Percentiles rank a stretch among this genome's conserved stretches.
Evolutionary conservation across 306 rosid species (phyloP).

Genomic region (Lablab purpureus): DNA sequence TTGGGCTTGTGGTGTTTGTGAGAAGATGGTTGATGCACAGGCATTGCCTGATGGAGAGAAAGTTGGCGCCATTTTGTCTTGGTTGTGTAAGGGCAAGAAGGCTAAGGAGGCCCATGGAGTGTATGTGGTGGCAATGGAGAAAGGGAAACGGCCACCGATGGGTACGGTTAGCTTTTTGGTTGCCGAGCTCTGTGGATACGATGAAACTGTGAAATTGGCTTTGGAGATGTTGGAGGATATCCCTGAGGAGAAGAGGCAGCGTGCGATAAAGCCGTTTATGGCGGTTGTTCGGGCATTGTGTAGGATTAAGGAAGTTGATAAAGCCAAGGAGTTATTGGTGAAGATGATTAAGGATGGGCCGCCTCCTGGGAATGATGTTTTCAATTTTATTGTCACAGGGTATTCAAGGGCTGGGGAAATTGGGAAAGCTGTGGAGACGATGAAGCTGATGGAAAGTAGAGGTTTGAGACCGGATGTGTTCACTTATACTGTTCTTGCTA

Average conservation of each 20-base stretch:
- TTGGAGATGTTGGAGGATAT: slow-evolving; percentile 62
- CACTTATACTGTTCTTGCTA: slow-evolving; percentile 71
- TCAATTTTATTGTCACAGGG: slow-evolving; percentile 69
- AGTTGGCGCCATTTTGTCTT: slow-evolving; percentile 66
- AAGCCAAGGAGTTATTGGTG: slow-evolving; percentile 67
- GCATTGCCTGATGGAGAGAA: slow-evolving; percentile 61
- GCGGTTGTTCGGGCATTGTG: slow-evolving; percentile 71
- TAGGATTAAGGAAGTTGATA: slow-evolving; percentile 62
- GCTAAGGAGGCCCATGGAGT: slow-evolving; percentile 64
- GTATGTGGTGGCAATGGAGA: slow-evolving; percentile 62
- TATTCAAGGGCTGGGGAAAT: slow-evolving; percentile 68
- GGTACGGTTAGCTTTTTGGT: slow-evolving; percentile 53
- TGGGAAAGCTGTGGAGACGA: slow-evolving; percentile 65
- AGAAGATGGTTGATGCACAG: slow-evolving; percentile 68
- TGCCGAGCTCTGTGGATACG: slow-evolving; percentile 57
- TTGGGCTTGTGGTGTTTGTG: slow-evolving; percentile 62
- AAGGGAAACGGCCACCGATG: slow-evolving; percentile 48
- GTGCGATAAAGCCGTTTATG: slow-evolving; percentile 66
- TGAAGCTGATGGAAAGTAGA: slow-evolving; percentile 74
- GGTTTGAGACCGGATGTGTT: slow-evolving; percentile 88
- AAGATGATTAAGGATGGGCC: slow-evolving; percentile 79
- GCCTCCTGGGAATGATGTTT: slow-evolving; percentile 83
- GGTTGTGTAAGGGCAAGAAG: slow-evolving; percentile 73
- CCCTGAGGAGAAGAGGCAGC: slow-evolving; percentile 53
- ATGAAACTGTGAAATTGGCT: slow-evolving; percentile 67